phyloP scores from a whole-genome alignment of 495 filamentous ascomycete genomes.

The Aspergillus sparsus region DNA sequence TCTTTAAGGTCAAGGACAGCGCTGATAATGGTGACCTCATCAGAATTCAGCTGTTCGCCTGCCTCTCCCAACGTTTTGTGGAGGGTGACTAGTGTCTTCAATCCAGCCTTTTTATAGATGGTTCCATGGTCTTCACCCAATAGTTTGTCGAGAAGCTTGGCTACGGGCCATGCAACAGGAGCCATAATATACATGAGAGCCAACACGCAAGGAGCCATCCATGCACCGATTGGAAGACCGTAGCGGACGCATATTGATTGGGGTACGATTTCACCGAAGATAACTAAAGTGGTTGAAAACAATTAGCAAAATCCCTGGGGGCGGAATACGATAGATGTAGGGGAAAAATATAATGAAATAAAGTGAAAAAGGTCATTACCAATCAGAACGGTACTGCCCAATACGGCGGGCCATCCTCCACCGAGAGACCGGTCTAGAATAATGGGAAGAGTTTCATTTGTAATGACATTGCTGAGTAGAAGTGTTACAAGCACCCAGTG shows the following conservation, averaged over 20 bases:
- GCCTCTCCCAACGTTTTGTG: constrained; percentile 87
- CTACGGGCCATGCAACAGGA: constrained; percentile 84
- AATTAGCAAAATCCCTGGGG: constrained; percentile 23
- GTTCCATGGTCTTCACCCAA: constrained; percentile 92
- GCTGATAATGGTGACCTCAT: constrained; percentile 98
- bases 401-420: constrained; percentile 90
- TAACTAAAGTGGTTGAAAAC: constrained; percentile 57
- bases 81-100: constrained; percentile 88
- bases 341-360: not conserved
- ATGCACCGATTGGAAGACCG: constrained; percentile 93
- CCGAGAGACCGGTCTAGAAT: constrained; percentile 91
- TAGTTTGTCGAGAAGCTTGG: constrained; percentile 83
- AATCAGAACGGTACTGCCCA: constrained; percentile 90
- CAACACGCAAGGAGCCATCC: constrained; percentile 87
- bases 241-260: constrained; percentile 97
- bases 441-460: constrained; percentile 95
- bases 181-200: constrained; percentile 88
- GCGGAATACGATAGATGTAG: too few species aligned
- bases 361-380: constrained; percentile 53
- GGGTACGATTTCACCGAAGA: constrained; percentile 94
- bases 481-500: constrained; percentile 99
- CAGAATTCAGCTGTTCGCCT: constrained; percentile 88
- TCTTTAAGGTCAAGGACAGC: constrained; percentile 95
- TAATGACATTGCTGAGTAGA: constrained; percentile 93
- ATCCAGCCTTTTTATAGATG: constrained; percentile 91